Evolutionary conservation across 371 early-diverging fungal genomes (phyloP).

Genomic region (Actinomortierella wolfii): DNA sequence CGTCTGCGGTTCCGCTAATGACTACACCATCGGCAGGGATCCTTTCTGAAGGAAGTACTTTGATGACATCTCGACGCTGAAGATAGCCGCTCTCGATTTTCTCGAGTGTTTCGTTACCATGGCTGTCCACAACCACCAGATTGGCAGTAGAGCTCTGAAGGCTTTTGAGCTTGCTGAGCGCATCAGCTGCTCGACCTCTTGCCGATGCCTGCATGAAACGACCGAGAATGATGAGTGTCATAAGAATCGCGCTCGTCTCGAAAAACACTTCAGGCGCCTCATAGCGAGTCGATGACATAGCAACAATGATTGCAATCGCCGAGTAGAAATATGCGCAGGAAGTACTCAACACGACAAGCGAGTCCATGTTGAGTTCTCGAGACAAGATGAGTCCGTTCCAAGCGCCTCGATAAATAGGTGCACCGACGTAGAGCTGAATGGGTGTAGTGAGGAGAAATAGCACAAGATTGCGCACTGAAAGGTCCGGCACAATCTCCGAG

Average conservation of each 20-base stretch:
- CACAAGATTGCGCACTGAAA: slow-evolving; percentile 6
- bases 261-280: slow-evolving; percentile 5
- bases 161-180: slow-evolving; percentile 8
- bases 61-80: slow-evolving; percentile 16
- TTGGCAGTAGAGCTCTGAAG: slow-evolving; percentile 16
- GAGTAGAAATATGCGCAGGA: slow-evolving; percentile 16
- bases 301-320: slow-evolving; percentile 5
- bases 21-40: slow-evolving; percentile 14
- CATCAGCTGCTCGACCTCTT: slow-evolving; percentile 11
- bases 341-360: slow-evolving; percentile 11
- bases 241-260: slow-evolving; percentile 15
- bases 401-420: slow-evolving; percentile 18
- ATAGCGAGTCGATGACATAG: slow-evolving; percentile 8
- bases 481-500: not conserved
- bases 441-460: slow-evolving; percentile 12
- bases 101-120: slow-evolving; percentile 3
- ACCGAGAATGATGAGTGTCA: slow-evolving; percentile 11
- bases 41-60: slow-evolving; percentile 11
- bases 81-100: slow-evolving; percentile 15
- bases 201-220: slow-evolving; percentile 14
- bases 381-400: slow-evolving; percentile 16
- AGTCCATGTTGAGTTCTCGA: slow-evolving; percentile 17
- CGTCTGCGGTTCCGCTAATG: slow-evolving; percentile 10
- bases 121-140: slow-evolving; percentile 7
- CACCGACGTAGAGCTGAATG: slow-evolving; percentile 13